Base-by-base conservation (phyloP, 1,284 basidiomycete genomes). In the Apiotrichum sp. region DNA sequence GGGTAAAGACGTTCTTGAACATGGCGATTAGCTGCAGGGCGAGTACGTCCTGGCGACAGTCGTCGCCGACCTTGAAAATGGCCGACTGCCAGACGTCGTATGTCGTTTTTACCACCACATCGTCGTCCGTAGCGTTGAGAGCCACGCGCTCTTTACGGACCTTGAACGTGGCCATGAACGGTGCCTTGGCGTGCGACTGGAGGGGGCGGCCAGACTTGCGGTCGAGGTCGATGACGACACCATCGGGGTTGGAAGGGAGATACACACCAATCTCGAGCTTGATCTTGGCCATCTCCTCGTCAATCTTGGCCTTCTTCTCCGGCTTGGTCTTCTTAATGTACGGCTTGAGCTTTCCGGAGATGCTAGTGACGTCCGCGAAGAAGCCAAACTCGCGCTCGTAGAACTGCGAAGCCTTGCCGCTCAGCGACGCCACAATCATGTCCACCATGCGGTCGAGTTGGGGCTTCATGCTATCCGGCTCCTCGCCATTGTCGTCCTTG, bases 131-230 rank as follows among this genome's bases (percentile, higher is more conserved):
- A n/a, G 10, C n/a, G 40, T 41, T n/a, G 4, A 69, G 59, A n/a
- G 86, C 83, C 14, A 84, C 73, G 11, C 81, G 80, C 63, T 89
- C 85, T 74, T 92, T 93, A 61, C 88, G 83, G 22, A 99, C 96
- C 80, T 95, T 96, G 82, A 99, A 99, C 0, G 96, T 98, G 0
- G 96, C 96, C 96, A 99, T 98, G 79, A 98, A 99, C 0, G 96
- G 96, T 4, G 96, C 93, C 91, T 99, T 99, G 6, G 96, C 96
- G 68, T 98, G 96, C 71, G 88, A 92, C 76, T 99, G 96, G 39
- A 99, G 78, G 2, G 96, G 96, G 31, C 96, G 82, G 1, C 96
- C 96, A 10, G 93, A 96, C 70, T 89, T 91, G 70, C 96, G 90
- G 76, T 98, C 95, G 58, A 99, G 86, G 70, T 98, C 96, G 31